Evolutionary conservation across 768 basidiomycete genomes (phyloP).

Genomic region (Leccinum olivaceopallidum): DNA sequence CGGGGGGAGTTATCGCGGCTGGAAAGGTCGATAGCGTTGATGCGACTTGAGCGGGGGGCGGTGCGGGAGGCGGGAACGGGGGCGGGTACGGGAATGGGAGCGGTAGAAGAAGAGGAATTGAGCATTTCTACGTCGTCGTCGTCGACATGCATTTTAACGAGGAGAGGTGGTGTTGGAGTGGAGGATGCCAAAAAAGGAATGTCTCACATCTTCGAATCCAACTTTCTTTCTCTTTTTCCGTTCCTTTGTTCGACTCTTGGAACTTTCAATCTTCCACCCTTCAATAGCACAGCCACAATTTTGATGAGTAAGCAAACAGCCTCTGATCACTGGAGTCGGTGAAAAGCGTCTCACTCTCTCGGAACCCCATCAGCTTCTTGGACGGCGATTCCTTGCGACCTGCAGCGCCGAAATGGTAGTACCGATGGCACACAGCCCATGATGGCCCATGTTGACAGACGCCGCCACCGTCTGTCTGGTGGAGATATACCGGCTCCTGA

Average conservation of each 20-base stretch:
- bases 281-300: constrained; percentile 16
- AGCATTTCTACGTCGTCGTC: constrained; percentile 33
- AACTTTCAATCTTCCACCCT: constrained; percentile 17
- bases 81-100: neutral
- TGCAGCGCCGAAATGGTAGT: no score
- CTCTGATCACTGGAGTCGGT: no score
- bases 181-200: constrained; percentile 40
- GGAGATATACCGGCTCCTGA: neutral
- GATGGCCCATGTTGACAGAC: no score
- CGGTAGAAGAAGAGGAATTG: neutral
- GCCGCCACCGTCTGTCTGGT: neutral
- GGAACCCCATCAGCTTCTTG: no score
- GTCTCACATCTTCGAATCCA: constrained; percentile 27
- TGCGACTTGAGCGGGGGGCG: constrained; percentile 18
- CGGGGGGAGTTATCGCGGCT: constrained; percentile 33
- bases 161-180: constrained; percentile 30
- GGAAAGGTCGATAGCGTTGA: constrained; percentile 27
- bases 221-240: constrained; percentile 15
- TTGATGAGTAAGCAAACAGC: constrained; percentile 23
- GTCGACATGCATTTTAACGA: constrained; percentile 13
- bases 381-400: no score
- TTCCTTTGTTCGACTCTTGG: constrained; percentile 27
- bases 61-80: constrained; percentile 7
- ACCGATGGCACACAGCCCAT: no score
- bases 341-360: no score